Percentiles rank a stretch among this genome's conserved stretches.
Conservation (phyloP, 257 asterid genomes). For the Forsythia suspensa region DNA sequence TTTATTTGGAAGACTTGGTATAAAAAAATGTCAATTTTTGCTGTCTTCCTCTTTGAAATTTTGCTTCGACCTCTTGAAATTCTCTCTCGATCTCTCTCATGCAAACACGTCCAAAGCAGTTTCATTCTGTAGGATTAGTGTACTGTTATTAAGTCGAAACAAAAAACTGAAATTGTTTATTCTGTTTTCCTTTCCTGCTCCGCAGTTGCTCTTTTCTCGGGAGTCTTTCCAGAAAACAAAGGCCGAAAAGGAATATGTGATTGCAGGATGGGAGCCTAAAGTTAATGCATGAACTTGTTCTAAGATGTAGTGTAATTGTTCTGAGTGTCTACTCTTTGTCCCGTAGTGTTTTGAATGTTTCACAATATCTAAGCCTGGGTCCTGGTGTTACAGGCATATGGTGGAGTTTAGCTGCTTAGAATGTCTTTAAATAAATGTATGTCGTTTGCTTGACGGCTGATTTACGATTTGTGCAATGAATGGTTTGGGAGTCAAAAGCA, state of each 20-base stretch:
- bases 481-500: no score
- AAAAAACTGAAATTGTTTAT: no score
- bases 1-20: no score
- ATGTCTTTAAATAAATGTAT: no score
- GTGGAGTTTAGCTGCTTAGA: neutral
- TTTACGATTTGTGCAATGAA: no score
- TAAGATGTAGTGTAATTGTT: neutral
- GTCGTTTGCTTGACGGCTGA: neutral
- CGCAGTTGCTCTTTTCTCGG: constrained; percentile 45
- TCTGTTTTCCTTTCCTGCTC: neutral
- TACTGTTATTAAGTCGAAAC: neutral
- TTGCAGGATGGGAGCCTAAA: constrained; percentile 82
- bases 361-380: neutral
- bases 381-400: neutral
- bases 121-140: no score
- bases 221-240: constrained; percentile 75
- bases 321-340: neutral
- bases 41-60: no score
- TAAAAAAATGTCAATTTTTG: no score
- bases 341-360: neutral
- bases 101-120: neutral
- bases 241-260: constrained; percentile 52
- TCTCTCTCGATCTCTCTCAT: neutral
- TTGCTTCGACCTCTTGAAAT: neutral
- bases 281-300: constrained; percentile 50